A percentile compares a stretch with the other conserved stretches of the same genome.
Evolutionary conservation across 2,329 filamentous ascomycete genomes (phyloP).

Genomic region (Lanzia echinophila): DNA sequence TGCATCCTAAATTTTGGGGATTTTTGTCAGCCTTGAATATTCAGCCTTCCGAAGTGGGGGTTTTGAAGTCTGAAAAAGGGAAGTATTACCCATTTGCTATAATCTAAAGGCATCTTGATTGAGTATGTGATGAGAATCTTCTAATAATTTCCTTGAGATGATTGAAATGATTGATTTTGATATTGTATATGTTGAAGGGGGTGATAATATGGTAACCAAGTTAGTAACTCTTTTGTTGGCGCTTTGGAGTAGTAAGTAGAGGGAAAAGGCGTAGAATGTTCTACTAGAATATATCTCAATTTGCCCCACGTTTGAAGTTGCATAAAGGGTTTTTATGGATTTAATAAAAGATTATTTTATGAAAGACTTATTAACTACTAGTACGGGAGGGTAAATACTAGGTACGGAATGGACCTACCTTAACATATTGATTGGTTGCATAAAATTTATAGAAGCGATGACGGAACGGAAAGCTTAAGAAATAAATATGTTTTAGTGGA

Average conservation of each 20-base stretch:
- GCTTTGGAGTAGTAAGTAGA: background rate
- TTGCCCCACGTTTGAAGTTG: background rate
- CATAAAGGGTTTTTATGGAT: no score
- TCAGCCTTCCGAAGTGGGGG: slow-evolving; percentile 22
- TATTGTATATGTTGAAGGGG: background rate
- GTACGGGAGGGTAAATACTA: no score
- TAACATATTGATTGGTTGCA: no score
- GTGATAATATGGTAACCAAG: no score
- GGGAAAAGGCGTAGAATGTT: slow-evolving; percentile 20
- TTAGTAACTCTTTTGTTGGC: no score
- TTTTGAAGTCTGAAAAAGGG: background rate
- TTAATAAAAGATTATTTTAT: background rate
- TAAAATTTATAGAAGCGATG: background rate
- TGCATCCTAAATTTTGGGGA: slow-evolving; percentile 56
- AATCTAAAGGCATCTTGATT: slow-evolving; percentile 52
- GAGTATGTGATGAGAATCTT: background rate
- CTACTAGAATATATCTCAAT: slow-evolving; percentile 8
- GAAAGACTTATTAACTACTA: no score
- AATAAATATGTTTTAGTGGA: background rate
- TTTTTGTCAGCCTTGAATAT: slow-evolving; percentile 27
- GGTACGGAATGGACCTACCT: no score
- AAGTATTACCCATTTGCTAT: slow-evolving; percentile 47
- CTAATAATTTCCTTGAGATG: background rate
- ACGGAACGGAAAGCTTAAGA: slow-evolving; percentile 10
- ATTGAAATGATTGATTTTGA: background rate